A percentile compares a stretch with the other conserved stretches of the same genome.
Conservation (phyloP, 2,329 filamentous ascomycete genomes). For the Colletotrichum camelliae region DNA sequence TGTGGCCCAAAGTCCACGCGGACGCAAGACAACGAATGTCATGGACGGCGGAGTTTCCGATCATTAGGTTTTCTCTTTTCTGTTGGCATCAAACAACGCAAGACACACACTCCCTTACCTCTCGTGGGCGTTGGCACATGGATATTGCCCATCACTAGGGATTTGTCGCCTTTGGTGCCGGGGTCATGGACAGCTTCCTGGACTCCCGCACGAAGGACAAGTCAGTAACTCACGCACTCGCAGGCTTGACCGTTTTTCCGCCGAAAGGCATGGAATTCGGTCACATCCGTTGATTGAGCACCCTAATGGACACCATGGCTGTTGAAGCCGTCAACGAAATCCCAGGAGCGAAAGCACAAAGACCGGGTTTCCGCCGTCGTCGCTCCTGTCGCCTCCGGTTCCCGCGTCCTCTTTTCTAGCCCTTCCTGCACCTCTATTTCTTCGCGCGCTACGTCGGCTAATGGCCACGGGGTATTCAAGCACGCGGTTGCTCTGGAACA, state of each 20-base stretch:
- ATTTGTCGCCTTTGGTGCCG: background rate
- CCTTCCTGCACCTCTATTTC: too few species aligned
- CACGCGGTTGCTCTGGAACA: too few species aligned
- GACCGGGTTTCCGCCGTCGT: too few species aligned
- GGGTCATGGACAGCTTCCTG: background rate
- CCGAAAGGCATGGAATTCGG: background rate
- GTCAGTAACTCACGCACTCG: background rate
- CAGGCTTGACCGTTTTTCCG: background rate
- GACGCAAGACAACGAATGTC: background rate
- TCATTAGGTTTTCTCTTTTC: background rate
- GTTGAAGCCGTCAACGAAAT: background rate
- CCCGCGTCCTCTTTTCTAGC: too few species aligned
- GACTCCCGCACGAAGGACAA: background rate
- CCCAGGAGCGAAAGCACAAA: background rate
- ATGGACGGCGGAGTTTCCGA: background rate
- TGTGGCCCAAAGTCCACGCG: background rate
- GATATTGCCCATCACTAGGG: background rate
- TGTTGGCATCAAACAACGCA: background rate
- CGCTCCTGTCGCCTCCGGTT: too few species aligned
- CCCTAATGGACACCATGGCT: background rate
- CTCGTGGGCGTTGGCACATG: background rate
- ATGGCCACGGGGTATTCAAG: too few species aligned
- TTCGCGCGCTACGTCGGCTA: too few species aligned
- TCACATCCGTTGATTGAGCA: background rate
- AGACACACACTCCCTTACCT: background rate